phyloP scores from a whole-genome alignment of 2,329 filamentous ascomycete species.

The Monosporascus sp. region DNA sequence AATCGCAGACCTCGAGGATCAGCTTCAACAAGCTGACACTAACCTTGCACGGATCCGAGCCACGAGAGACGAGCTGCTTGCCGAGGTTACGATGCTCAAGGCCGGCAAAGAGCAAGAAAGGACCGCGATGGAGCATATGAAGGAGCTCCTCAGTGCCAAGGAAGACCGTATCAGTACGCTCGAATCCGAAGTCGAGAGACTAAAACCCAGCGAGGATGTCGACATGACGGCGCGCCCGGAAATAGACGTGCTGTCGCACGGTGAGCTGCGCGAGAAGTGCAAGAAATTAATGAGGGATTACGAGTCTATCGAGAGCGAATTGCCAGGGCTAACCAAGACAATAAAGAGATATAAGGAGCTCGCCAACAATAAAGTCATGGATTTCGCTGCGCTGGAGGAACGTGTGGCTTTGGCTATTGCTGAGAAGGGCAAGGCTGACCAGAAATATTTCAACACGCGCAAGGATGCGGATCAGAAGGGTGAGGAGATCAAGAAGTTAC shows the following conservation, averaged over 20 bases:
- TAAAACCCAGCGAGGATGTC: constrained; percentile 47
- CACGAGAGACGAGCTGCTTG: constrained; percentile 76
- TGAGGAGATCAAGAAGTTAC: constrained; percentile 71
- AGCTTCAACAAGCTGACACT: constrained; percentile 73
- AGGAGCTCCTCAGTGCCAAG: constrained; percentile 73
- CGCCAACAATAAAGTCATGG: constrained; percentile 80
- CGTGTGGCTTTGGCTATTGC: constrained; percentile 67
- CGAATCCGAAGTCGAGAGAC: constrained; percentile 74
- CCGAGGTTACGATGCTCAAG: constrained; percentile 76
- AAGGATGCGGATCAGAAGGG: constrained; percentile 87
- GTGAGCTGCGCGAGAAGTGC: constrained; percentile 71
- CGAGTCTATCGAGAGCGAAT: constrained; percentile 76
- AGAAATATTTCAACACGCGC: constrained; percentile 95
- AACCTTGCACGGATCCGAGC: constrained; percentile 83
- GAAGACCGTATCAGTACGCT: constrained; percentile 76
- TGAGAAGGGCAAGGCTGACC: constrained; percentile 93
- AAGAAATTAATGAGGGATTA: constrained; percentile 74
- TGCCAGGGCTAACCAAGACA: constrained; percentile 83
- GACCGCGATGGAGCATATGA: constrained; percentile 64
- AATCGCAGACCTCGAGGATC: constrained; percentile 73
- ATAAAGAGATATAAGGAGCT: constrained; percentile 85
- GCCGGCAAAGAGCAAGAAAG: constrained; percentile 72
- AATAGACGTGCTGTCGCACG: constrained; percentile 55
- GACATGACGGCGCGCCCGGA: constrained; percentile 41
- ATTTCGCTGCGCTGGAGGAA: constrained; percentile 71